Conservation (phyloP, 371 early-diverging fungal genomes). For the Globomyces sp. region DNA sequence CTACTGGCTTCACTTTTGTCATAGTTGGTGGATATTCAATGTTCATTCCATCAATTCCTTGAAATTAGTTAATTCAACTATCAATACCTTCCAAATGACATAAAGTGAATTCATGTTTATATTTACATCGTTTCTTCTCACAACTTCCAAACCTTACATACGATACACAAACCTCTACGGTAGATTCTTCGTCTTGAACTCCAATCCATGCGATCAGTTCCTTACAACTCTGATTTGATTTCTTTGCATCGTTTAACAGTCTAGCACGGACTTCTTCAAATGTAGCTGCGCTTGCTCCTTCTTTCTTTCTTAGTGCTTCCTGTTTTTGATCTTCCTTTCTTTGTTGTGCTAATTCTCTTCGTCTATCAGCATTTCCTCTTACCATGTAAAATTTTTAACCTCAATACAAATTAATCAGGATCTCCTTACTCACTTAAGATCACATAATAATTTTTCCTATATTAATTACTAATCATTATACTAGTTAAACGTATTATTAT, state of each 20-base stretch:
- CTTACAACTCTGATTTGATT: background rate
- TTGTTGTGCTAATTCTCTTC: conserved; percentile 13
- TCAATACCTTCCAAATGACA: background rate
- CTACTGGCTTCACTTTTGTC: background rate
- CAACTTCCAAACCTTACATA: conserved; percentile 7
- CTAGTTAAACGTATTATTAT: too few species aligned
- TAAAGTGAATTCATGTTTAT: conserved; percentile 6
- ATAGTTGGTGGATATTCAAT: background rate
- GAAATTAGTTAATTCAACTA: background rate
- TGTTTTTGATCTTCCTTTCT: conserved; percentile 12
- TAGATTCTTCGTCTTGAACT: background rate
- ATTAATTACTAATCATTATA: too few species aligned
- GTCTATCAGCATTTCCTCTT: conserved; percentile 11
- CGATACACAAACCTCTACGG: conserved; percentile 2
- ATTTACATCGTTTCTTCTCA: conserved; percentile 10
- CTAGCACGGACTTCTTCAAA: conserved; percentile 10
- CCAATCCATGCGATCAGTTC: background rate
- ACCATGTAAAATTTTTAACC: background rate
- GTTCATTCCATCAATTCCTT: background rate
- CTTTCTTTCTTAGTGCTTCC: background rate
- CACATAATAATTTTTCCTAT: too few species aligned
- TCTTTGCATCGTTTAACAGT: conserved; percentile 8
- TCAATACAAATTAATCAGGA: too few species aligned
- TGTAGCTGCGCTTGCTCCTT: conserved; percentile 1
- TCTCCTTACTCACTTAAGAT: too few species aligned